phyloP scores from a whole-genome alignment of 169 alveolate genomes.

The Cryptosporidium canis region DNA sequence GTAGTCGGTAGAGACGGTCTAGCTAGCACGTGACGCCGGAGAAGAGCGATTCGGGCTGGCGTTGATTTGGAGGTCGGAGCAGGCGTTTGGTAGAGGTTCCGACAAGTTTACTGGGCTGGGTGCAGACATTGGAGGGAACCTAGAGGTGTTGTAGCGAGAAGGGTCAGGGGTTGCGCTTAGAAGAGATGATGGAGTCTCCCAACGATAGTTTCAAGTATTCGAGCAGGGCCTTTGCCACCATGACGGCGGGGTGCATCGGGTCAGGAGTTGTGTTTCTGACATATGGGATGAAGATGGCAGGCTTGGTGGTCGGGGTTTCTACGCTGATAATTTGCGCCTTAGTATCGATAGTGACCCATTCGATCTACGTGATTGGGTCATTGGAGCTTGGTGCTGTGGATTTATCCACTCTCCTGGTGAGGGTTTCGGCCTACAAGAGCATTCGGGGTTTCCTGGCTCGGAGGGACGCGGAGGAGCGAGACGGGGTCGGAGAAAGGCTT shows the following conservation, averaged over 20 bases:
- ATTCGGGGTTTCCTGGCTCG: constrained; percentile 6
- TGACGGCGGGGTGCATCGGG: constrained; percentile 69
- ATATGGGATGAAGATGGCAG: constrained; percentile 74
- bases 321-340: constrained; percentile 56
- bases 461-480: neutral
- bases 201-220: constrained; percentile 47
- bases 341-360: constrained; percentile 45
- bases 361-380: constrained; percentile 62
- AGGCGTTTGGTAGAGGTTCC: no score
- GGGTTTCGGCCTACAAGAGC: constrained; percentile 30
- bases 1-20: no score
- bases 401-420: constrained; percentile 48
- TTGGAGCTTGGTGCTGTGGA: constrained; percentile 70
- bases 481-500: constrained; percentile 6
- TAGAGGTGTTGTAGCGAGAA: neutral
- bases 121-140: neutral
- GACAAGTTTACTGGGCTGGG: no score
- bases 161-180: neutral
- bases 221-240: constrained; percentile 69
- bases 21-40: no score
- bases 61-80: no score
- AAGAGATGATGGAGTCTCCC: neutral
- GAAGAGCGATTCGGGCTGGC: no score
- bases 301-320: constrained; percentile 50
- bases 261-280: constrained; percentile 69